Evolutionary conservation across 768 basidiomycete genomes (phyloP).

Genomic region (Sporobolomyces roseus): DNA sequence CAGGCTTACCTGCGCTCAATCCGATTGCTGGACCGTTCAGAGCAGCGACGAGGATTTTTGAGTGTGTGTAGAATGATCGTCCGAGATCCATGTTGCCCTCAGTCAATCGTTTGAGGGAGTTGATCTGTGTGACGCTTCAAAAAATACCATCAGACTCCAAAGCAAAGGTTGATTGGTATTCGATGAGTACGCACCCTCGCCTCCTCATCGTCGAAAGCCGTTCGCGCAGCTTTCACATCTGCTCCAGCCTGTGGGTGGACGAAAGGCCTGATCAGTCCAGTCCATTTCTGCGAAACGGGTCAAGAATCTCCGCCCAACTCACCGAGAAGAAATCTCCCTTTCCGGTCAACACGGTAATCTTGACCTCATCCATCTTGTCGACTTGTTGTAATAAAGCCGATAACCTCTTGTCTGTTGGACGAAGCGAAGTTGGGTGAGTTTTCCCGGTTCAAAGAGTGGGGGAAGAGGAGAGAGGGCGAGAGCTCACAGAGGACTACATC

Average conservation of each 20-base stretch:
- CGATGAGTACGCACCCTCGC: conserved; percentile 3
- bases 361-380: conserved; percentile 22
- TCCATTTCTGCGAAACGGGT: no score
- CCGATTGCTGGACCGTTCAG: conserved; percentile 72
- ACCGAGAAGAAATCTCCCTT: conserved; percentile 32
- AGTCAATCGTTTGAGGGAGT: conserved; percentile 10
- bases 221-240: conserved; percentile 29
- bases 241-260: conserved; percentile 40
- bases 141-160: no score
- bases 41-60: conserved; percentile 66
- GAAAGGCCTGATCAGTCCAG: no score
- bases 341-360: conserved; percentile 31
- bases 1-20: conserved; percentile 13
- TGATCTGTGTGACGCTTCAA: neutral
- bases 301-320: neutral
- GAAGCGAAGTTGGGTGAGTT: neutral
- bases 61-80: conserved; percentile 52
- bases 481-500: conserved; percentile 15
- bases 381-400: neutral
- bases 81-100: conserved; percentile 33
- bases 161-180: no score
- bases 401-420: conserved; percentile 9
- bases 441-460: conserved; percentile 4
- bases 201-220: neutral
- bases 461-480: no score